Evolutionary conservation across 1,284 basidiomycete species (phyloP).

Genomic region (Rhodotorula glutinis): DNA sequence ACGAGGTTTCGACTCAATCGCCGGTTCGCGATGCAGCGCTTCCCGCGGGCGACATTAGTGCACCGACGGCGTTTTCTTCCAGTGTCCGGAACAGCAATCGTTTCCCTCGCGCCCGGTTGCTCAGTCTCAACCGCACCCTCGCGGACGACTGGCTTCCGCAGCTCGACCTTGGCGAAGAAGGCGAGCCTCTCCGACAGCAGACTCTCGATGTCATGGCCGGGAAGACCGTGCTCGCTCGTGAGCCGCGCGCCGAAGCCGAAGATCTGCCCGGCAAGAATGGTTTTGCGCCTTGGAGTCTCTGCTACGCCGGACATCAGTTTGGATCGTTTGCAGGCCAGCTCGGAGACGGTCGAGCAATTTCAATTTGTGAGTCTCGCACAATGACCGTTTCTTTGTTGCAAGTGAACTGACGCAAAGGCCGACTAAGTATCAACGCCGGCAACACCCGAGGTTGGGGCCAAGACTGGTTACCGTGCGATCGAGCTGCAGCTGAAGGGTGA

Average conservation of each 20-base stretch:
- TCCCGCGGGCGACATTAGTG: background rate
- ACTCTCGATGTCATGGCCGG: constrained; percentile 78
- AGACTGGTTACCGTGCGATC: constrained; percentile 50
- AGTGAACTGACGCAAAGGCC: too few relatives aligned
- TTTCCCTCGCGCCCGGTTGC: constrained; percentile 56
- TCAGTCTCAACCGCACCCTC: constrained; percentile 63
- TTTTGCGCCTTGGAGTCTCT: constrained; percentile 81
- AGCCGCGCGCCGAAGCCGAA: constrained; percentile 46
- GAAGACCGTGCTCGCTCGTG: constrained; percentile 64
- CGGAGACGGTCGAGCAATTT: constrained; percentile 90
- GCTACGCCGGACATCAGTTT: constrained; percentile 56
- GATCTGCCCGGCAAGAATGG: constrained; percentile 47
- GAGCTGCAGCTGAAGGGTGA: constrained; percentile 79
- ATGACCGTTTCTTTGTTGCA: background rate
- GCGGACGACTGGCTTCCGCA: constrained; percentile 75
- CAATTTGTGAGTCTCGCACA: constrained; percentile 59
- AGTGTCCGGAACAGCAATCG: constrained; percentile 21
- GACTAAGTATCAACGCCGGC: constrained; percentile 34
- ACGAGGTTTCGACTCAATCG: constrained; percentile 52
- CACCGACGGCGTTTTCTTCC: constrained; percentile 34
- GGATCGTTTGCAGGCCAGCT: constrained; percentile 61
- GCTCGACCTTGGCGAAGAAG: constrained; percentile 70
- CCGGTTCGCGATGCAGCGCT: constrained; percentile 21
- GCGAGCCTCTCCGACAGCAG: constrained; percentile 57
- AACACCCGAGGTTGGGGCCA: constrained; percentile 46